Base-by-base conservation (phyloP, 1,139 yeast species). In the Taphrina deformans region DNA sequence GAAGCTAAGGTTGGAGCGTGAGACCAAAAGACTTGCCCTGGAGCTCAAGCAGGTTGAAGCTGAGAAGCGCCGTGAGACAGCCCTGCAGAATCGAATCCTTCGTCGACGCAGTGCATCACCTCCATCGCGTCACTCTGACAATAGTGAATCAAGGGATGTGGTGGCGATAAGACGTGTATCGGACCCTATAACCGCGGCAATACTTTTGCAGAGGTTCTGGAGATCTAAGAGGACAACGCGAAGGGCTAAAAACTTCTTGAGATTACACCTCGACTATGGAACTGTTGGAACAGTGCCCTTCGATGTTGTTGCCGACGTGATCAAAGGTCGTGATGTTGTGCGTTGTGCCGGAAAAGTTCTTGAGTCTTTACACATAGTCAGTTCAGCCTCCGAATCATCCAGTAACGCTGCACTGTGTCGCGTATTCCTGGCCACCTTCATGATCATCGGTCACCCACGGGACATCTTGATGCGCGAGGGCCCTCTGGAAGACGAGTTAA, bases 401-500 rank as follows among this genome's bases (percentile, higher is more conserved):
- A n/a, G 10, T 10, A 23, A 7, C 10, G 38, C 29, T 5, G 35
- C 59, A 14, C 14, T 26, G 14, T 61, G 65, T 21, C 26, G 65
- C 18, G 23, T 40, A 10, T 61, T 61, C 23, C 24, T 61, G 21
- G 29, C 59, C 3, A 41, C 50, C 3, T 61, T 14, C 31, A 61
- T 61, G 65, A 27, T 61, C 35, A n/a, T 52, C 35, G 45, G 52
- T 9, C 59, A 51, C n/a, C 65, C 65, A n/a, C n/a, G 21, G 14
- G 59, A 51, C 1, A 52, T 61, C 26, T 23, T 61, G 44, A 41
- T 29, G 26, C 52, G 52, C 9, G 9, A 40, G 7, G 55, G 59
- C 3, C 35, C 41, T 1, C 52, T 44, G 7, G 65, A 61, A 31
- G 38, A 23, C n/a, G 41, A 44, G 14, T 26, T 61, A 2, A 21